A percentile compares a stretch with the other conserved stretches of the same genome.
phyloP scores from a whole-genome alignment of 164 flowering plant species.

The Chimonanthus praecox region DNA sequence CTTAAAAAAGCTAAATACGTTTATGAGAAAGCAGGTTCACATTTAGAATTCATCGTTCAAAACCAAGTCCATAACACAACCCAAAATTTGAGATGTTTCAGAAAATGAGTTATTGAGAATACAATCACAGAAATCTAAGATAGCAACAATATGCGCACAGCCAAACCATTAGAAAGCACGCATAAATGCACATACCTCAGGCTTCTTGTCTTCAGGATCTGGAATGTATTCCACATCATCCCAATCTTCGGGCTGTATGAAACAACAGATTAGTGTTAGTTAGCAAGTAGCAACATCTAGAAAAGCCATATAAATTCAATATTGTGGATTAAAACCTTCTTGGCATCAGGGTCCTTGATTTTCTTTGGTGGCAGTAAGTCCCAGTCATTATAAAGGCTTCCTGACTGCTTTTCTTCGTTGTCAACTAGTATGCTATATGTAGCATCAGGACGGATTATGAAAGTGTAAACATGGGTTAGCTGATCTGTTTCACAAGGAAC shows the following conservation, averaged over 20 bases:
- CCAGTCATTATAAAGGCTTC: slow-evolving; percentile 82
- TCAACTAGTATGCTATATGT: slow-evolving; percentile 87
- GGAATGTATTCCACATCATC: slow-evolving; percentile 87
- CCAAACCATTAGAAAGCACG: neutral
- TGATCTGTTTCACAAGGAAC: slow-evolving; percentile 97
- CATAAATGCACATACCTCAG: slow-evolving; percentile 45
- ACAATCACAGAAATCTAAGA: neutral
- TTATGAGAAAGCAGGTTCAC: no score
- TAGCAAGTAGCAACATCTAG: neutral
- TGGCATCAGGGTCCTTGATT: slow-evolving; percentile 96
- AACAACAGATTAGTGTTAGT: neutral
- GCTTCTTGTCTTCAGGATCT: slow-evolving; percentile 87
- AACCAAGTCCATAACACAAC: no score
- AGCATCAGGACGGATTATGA: slow-evolving; percentile 85
- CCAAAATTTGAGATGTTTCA: no score
- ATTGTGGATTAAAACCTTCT: slow-evolving; percentile 43
- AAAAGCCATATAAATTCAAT: neutral
- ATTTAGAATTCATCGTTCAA: no score
- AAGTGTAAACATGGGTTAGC: slow-evolving; percentile 82
- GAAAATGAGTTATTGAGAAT: no score
- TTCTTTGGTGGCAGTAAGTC: slow-evolving; percentile 79
- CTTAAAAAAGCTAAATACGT: no score
- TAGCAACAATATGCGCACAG: neutral
- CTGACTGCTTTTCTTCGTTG: slow-evolving; percentile 78
- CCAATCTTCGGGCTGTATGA: slow-evolving; percentile 89